Base-by-base conservation (phyloP, 1,139 yeast genomes). In the Yamadazyma dushanensis region DNA sequence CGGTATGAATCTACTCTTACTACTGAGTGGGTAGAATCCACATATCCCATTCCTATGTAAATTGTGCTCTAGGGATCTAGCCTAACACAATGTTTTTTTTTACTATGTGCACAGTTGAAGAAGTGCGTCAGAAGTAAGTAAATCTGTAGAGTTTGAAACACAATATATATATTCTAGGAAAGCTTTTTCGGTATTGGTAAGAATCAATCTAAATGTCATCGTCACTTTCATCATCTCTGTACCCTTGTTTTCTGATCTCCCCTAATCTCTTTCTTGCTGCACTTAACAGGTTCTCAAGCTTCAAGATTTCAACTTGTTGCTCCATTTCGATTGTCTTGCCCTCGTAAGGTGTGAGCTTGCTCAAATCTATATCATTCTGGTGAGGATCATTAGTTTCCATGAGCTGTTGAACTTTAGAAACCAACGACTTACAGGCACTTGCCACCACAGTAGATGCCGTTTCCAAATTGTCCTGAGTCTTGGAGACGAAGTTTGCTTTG, bases 311-410 rank as follows among this genome's bases (percentile, higher is more conserved):
- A 10, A 89, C 96, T 57, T 88, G 96, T 59, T 88, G 96, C 53
- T 88, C 95, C 96, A 88, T 87, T 54, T 90, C 95, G 19, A 80
- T 74, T 0, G 95, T 85, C 60, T 85, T 85, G 50, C 88, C 88
- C 57, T 87, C 95, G 54, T 86, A 88, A 15, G 87, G 77, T 11
- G 89, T 74, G 41, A 87, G 63, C 50, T 73, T 76, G 22, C 84
- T 72, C 54, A 82, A 84, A 54, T 88, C 95, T 36, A 82, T 57
- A 23, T 73, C 78, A 36, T 70, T 63, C 35, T 66, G 58, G 5
- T 49, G 32, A 10, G 47, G 44, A 6, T 59, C 63, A 14, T 61
- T 69, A 30, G 68, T 63, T 31, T 76, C 58, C 43, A 85, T 71
- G 37, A 68, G 56, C n/a, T 67, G 68, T 59, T 82, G 88, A 1